Percentiles rank a stretch among this genome's conserved stretches.
phyloP scores from a whole-genome alignment of 2,329 filamentous ascomycete species.

The Alternaria postmessia region DNA sequence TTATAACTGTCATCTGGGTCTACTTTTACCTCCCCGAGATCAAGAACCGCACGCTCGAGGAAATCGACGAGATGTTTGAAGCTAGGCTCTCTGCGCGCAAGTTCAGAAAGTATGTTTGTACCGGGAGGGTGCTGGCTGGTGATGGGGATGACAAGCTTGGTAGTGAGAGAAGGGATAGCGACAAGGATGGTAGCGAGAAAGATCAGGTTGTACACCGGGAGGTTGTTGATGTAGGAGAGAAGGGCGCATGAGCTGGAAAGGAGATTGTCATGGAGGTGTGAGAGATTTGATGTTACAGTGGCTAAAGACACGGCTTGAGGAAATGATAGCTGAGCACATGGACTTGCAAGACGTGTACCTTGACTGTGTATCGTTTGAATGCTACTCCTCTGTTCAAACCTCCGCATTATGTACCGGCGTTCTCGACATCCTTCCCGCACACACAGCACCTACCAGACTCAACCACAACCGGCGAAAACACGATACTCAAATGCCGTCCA shows the following conservation, averaged over 20 bases:
- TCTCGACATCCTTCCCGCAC: not conserved
- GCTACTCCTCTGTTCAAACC: not conserved
- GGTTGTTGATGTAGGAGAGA: conserved; percentile 12
- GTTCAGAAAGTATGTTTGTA: conserved; percentile 45
- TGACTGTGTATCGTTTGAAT: not conserved
- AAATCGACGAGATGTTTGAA: conserved; percentile 48
- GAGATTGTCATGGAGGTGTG: not conserved
- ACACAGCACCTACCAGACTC: not conserved
- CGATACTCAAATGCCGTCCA: no score
- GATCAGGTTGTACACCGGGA: conserved; percentile 20
- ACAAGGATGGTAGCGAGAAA: conserved; percentile 25
- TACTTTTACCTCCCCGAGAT: conserved; percentile 46
- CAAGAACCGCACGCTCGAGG: conserved; percentile 52
- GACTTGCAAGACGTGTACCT: not conserved
- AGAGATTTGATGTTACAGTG: not conserved
- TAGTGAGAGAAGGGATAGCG: conserved; percentile 10
- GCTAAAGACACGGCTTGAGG: not conserved
- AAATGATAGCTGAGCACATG: not conserved
- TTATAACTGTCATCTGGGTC: conserved; percentile 46
- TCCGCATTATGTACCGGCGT: not conserved
- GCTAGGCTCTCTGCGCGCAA: conserved; percentile 38
- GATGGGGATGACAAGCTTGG: conserved; percentile 17
- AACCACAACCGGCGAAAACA: accelerated
- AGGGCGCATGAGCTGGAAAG: conserved; percentile 2
- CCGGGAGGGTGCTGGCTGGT: conserved; percentile 25